Conservation (phyloP, 345 rosid genomes). For the Pugionium dolabratum region DNA sequence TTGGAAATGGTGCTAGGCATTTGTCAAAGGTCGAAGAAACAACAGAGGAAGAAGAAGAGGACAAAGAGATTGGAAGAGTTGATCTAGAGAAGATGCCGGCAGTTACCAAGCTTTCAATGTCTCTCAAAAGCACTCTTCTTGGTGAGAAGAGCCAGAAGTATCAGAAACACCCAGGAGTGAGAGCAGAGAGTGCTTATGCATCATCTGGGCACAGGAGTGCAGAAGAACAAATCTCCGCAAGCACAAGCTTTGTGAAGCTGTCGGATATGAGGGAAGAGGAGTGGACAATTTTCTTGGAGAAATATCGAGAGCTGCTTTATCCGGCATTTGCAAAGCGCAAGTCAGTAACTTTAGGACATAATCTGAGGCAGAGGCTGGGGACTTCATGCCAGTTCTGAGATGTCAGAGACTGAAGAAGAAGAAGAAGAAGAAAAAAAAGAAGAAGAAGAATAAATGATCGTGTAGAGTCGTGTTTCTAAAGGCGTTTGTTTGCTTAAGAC, state of each 20-base stretch:
- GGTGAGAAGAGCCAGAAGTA: constrained; percentile 67
- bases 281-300: constrained; percentile 71
- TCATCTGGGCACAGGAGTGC: constrained; percentile 88
- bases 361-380: constrained; percentile 71
- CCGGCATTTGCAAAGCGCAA: constrained; percentile 73
- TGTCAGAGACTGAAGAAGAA: constrained; percentile 19
- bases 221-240: constrained; percentile 80
- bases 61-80: constrained; percentile 27
- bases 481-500: constrained; percentile 18
- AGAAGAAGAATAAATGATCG: constrained; percentile 7
- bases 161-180: constrained; percentile 49
- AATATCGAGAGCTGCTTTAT: constrained; percentile 65
- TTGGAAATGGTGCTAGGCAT: constrained; percentile 48
- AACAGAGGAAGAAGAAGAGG: constrained; percentile 58
- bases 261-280: constrained; percentile 80
- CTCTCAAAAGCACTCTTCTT: constrained; percentile 58
- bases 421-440: constrained; percentile 10
- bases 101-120: constrained; percentile 70
- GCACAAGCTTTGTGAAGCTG: constrained; percentile 76
- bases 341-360: constrained; percentile 61
- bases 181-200: constrained; percentile 55
- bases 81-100: constrained; percentile 45
- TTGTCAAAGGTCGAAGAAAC: constrained; percentile 80
- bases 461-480: constrained; percentile 15
- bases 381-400: constrained; percentile 65